Evolutionary conservation across 768 basidiomycete species (phyloP), one percentile per base, ranked within the genome.

Genomic region (Xerocomellus amylosporus): DNA sequence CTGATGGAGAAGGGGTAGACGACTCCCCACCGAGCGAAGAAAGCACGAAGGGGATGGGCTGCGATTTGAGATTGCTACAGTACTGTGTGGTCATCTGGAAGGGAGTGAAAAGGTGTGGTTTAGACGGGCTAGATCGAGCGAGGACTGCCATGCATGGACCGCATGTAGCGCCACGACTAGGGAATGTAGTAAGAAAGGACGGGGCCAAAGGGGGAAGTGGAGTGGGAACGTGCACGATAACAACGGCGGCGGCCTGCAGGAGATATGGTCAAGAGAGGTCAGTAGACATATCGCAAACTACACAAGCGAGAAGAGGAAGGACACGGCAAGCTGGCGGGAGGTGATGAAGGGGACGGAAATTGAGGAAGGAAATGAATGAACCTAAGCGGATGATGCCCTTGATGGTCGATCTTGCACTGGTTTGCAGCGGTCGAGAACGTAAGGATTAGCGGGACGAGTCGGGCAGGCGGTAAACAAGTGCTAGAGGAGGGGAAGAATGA

Each of bases 51-150:
- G 64, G 53, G 60, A 72, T 64, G 55, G 72, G 58, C 22, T 58
- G 67, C 17, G 73, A 59, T 46, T 72, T 72, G 38, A 66, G 63
- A 62, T 64, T 69, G 61, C 64, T 65, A 61, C 66, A 74, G 61
- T 73, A 74, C 56, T 70, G 76, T 55, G 80, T 71, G 48, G 74
- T 64, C 75, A 80, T 78, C 58, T 72, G 75, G 63, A 78, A 74
- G 59, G 77, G 76, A 67, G 69, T 65, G 61, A 80, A 71, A 54
- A 70, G 70, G 59, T 73, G 67, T 8, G 67, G 44, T 58, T 70
- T 69, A 54, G 78, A 73, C 57, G 73, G 64, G 53, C 60, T 71
- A 54, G 71, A 71, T 46, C 75, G 63, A 49, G 77, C 69, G 48
- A 77, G 73, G 44, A 75, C 67, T 53, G 78, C 76, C 82, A 83